These are phyloP conservation scores for Dioscorea alata DNA, from an alignment of 106 monocot genomes.

Conservation along the genomic window DNA sequence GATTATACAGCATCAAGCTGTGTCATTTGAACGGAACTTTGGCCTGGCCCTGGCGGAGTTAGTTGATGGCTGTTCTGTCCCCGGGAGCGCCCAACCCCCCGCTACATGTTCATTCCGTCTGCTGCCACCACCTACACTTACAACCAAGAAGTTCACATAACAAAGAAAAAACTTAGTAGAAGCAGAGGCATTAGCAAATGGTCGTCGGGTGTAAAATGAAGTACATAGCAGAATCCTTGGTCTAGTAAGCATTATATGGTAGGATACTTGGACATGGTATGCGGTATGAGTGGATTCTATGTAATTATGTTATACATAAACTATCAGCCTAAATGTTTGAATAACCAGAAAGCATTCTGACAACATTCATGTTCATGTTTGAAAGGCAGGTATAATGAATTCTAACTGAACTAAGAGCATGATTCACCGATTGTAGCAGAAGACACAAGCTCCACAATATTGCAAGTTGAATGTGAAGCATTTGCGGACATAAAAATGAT, in stretches of 20 bases:
- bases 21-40: neutral
- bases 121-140: slow-evolving; percentile 3
- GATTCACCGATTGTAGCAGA: no score
- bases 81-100: slow-evolving; percentile 23
- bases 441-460: no score
- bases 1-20: neutral
- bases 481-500: neutral
- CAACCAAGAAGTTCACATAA: neutral
- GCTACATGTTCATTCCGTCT: slow-evolving; percentile 2
- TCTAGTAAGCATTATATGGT: neutral
- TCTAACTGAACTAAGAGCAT: no score
- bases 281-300: neutral
- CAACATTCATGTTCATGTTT: no score
- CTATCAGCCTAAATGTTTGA: no score
- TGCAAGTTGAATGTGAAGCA: no score
- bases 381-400: no score
- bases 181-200: neutral
- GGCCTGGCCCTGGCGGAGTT: slow-evolving; percentile 2
- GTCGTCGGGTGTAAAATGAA: no score
- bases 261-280: neutral
- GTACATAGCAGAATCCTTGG: neutral
- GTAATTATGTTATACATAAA: neutral
- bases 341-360: no score
- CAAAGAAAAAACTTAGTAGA: neutral
- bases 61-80: slow-evolving; percentile 5